A percentile compares a stretch with the other conserved stretches of the same genome.
Evolutionary conservation across 2,329 filamentous ascomycete genomes (phyloP).

Genomic region (Fusarium citri): DNA sequence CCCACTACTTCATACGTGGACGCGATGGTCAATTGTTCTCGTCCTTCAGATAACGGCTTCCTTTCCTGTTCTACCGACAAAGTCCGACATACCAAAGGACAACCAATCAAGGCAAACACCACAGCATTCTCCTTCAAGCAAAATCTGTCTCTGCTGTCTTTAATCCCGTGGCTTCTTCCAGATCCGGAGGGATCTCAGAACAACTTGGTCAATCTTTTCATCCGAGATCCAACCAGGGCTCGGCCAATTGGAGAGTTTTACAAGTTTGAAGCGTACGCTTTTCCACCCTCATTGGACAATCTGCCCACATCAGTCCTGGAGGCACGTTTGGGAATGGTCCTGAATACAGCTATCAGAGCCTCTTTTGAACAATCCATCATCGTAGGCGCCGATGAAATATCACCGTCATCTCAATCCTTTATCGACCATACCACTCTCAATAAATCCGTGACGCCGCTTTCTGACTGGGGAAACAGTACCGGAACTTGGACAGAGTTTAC

Average conservation of each 20-base stretch:
- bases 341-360: neutral
- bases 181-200: neutral
- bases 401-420: neutral
- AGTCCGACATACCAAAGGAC: neutral
- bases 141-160: neutral
- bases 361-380: neutral
- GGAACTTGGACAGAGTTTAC: neutral
- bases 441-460: neutral
- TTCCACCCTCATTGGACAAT: neutral
- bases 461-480: neutral
- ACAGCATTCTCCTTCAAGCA: neutral
- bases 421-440: neutral
- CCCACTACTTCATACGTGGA: neutral
- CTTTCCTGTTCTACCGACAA: neutral
- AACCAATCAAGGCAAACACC: neutral
- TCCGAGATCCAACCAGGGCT: neutral
- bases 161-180: neutral
- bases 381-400: neutral
- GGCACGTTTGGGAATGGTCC: neutral
- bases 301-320: neutral
- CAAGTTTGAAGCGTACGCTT: neutral
- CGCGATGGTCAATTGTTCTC: neutral
- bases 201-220: neutral
- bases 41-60: neutral
- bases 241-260: neutral